Conservation (phyloP, 1,284 basidiomycete genomes). For the Ganoderma lingzhi region DNA sequence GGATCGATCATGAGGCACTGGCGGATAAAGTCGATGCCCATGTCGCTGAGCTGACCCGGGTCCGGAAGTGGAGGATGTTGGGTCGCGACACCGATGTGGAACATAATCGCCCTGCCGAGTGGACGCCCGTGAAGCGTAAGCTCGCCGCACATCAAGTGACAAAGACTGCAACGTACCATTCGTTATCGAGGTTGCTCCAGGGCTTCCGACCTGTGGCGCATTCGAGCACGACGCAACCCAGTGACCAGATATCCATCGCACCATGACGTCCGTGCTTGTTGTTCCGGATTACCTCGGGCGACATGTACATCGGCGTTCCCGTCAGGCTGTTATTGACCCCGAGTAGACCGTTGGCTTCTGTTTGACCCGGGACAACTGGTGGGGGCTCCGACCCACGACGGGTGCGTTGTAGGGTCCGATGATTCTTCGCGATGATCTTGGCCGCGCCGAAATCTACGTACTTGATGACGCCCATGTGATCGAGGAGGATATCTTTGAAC, state of each 20-base stretch:
- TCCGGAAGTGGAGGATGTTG: conserved; percentile 97
- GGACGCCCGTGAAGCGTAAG: neutral
- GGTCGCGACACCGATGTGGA: conserved; percentile 97
- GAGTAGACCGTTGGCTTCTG: conserved; percentile 43
- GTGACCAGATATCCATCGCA: conserved; percentile 98
- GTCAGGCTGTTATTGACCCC: conserved; percentile 86
- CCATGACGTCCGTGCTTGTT: conserved; percentile 87
- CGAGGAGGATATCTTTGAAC: conserved; percentile 88
- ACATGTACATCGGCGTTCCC: conserved; percentile 99
- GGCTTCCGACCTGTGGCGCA: conserved; percentile 97
- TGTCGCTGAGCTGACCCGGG: conserved; percentile 85
- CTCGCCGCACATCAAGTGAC: neutral
- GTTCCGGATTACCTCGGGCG: conserved; percentile 97
- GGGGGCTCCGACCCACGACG: conserved; percentile 56
- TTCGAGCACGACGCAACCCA: conserved; percentile 97
- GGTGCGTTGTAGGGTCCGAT: conserved; percentile 85
- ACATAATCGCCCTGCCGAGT: conserved; percentile 91
- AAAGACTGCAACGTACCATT: conserved; percentile 75
- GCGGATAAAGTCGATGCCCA: conserved; percentile 95
- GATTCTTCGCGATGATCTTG: conserved; percentile 95
- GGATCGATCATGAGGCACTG: conserved; percentile 93
- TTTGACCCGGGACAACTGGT: conserved; percentile 28
- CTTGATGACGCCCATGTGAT: conserved; percentile 95
- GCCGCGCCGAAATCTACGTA: conserved; percentile 99
- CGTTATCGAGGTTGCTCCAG: conserved; percentile 98